Conservation (phyloP, 164 flowering plant species). For the Amborella trichopoda region DNA sequence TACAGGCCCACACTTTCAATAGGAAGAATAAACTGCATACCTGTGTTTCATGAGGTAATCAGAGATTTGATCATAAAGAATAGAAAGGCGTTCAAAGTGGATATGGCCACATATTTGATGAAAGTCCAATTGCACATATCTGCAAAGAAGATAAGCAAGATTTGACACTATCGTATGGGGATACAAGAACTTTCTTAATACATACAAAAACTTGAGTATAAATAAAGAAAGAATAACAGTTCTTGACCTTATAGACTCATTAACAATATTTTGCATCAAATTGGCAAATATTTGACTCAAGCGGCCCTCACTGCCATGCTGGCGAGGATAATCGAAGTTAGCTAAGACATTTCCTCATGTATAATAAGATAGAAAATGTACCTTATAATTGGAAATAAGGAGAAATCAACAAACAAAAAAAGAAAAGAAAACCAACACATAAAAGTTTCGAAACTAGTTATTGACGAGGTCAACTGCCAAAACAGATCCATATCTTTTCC, state of each 20-base stretch:
- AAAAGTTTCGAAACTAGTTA: constrained; percentile 35
- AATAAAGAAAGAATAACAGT: no score
- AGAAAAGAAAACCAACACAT: background rate
- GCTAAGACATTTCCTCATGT: background rate
- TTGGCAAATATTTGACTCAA: constrained; percentile 56
- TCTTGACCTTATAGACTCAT: constrained; percentile 71
- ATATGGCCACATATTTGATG: constrained; percentile 85
- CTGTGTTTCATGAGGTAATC: constrained; percentile 63
- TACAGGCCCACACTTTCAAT: no score
- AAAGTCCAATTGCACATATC: constrained; percentile 93
- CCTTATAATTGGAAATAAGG: background rate
- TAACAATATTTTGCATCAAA: constrained; percentile 50
- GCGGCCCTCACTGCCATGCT: constrained; percentile 96
- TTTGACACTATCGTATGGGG: background rate
- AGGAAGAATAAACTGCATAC: constrained; percentile 25
- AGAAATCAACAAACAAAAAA: no score
- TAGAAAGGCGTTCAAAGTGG: constrained; percentile 83
- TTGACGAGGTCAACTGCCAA: constrained; percentile 90
- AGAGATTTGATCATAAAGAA: constrained; percentile 69
- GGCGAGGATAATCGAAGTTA: constrained; percentile 11
- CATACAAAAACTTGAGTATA: no score
- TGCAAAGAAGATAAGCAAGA: constrained; percentile 14
- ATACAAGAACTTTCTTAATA: background rate
- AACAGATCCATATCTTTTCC: constrained; percentile 81
- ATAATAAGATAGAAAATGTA: no score